A percentile compares a stretch with the other conserved stretches of the same genome.
phyloP scores from a whole-genome alignment of 2,329 filamentous ascomycete species.

The Paramyrothecium sp. region DNA sequence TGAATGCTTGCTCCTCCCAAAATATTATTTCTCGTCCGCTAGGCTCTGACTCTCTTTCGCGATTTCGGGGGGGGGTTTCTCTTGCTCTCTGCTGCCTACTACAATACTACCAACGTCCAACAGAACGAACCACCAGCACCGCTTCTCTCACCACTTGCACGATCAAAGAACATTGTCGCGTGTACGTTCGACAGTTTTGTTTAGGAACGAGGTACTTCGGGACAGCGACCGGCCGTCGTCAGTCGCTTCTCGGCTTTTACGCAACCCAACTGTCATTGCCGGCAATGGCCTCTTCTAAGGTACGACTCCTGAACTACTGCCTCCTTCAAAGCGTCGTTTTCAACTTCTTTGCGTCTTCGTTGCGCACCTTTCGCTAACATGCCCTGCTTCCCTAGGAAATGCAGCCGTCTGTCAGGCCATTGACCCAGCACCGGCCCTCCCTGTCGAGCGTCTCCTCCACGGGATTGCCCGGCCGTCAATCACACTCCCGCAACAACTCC shows the following conservation, averaged over 20 bases:
- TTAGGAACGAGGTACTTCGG: slow-evolving; percentile 12
- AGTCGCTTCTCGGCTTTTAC: slow-evolving; percentile 29
- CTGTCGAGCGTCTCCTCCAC: slow-evolving; percentile 58
- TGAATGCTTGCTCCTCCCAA: slow-evolving; percentile 28
- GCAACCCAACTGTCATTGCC: slow-evolving; percentile 28
- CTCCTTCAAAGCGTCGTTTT: not conserved
- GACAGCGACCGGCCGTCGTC: slow-evolving; percentile 27
- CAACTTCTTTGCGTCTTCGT: not conserved
- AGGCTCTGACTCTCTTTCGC: slow-evolving; percentile 20
- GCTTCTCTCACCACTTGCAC: slow-evolving; percentile 18
- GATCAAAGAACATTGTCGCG: not conserved
- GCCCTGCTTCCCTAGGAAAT: slow-evolving; percentile 51
- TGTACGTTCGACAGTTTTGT: not conserved
- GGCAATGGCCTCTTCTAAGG: slow-evolving; percentile 64
- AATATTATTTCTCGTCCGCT: slow-evolving; percentile 37
- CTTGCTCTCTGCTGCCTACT: slow-evolving; percentile 7
- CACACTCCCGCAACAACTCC: slow-evolving; percentile 73
- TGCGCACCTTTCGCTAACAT: slow-evolving; percentile 25
- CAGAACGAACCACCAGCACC: not conserved
- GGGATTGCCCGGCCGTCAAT: slow-evolving; percentile 57
- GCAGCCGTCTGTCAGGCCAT: slow-evolving; percentile 64
- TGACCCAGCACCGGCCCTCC: slow-evolving; percentile 61
- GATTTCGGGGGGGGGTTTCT: not conserved
- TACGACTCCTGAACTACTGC: slow-evolving; percentile 30
- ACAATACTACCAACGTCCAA: not conserved